Evolutionary conservation across 2,329 filamentous ascomycete genomes (phyloP).

Genomic region (Exophiala dermatitidis): DNA sequence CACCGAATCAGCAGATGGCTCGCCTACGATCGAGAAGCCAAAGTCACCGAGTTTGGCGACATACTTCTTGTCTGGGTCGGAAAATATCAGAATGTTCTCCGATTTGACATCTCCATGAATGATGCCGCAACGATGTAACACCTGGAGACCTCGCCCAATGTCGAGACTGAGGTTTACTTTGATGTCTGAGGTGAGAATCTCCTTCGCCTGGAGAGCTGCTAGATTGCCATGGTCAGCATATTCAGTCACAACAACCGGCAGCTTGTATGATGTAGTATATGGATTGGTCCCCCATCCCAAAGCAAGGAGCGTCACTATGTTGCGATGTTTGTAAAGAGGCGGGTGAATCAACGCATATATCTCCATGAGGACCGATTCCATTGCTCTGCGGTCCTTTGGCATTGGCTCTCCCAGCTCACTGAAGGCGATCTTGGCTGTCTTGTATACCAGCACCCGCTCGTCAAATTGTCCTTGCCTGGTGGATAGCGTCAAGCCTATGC

Average conservation of each 20-base stretch:
- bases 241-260: conserved; percentile 26
- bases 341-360: conserved; percentile 24
- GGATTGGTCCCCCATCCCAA: conserved; percentile 24
- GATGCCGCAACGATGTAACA: conserved; percentile 29
- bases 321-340: conserved; percentile 24
- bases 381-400: conserved; percentile 6
- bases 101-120: conserved; percentile 31
- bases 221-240: conserved; percentile 25
- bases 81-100: conserved; percentile 29
- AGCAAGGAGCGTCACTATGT: conserved; percentile 26
- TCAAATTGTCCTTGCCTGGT: not conserved
- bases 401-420: conserved; percentile 12
- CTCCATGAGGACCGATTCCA: conserved; percentile 22
- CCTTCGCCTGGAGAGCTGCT: conserved; percentile 12
- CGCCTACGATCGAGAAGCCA: conserved; percentile 24
- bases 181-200: conserved; percentile 3
- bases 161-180: conserved; percentile 27
- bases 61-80: conserved; percentile 17
- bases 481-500: not conserved
- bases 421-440: conserved; percentile 16
- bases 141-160: conserved; percentile 27
- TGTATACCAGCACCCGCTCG: conserved; percentile 10
- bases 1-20: conserved; percentile 7
- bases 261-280: conserved; percentile 11
- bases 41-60: conserved; percentile 29